Conservation (phyloP, 1,284 basidiomycete genomes). For the Ustilago hordei region DNA sequence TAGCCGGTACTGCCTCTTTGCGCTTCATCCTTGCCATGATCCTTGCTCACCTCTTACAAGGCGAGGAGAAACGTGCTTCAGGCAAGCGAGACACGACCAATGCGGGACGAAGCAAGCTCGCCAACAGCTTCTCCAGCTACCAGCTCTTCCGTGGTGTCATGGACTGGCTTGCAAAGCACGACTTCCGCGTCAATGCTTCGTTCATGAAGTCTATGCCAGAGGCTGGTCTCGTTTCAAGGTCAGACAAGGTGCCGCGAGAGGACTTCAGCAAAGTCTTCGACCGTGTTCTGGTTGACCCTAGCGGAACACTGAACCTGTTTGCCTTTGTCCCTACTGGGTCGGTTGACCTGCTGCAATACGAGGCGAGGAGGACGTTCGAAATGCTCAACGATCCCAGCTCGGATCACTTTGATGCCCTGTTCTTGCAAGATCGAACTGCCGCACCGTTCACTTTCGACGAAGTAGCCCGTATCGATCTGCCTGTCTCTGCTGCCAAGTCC, state of each 20-base stretch:
- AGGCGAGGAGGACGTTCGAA: slow-evolving; percentile 61
- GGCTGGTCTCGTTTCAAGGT: slow-evolving; percentile 46
- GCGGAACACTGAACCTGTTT: slow-evolving; percentile 83
- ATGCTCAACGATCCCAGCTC: slow-evolving; percentile 68
- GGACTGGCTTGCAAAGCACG: slow-evolving; percentile 79
- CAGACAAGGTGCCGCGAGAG: slow-evolving; percentile 65
- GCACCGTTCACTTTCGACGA: slow-evolving; percentile 69
- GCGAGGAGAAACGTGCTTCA: slow-evolving; percentile 66
- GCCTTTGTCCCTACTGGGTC: slow-evolving; percentile 72
- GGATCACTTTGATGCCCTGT: slow-evolving; percentile 81
- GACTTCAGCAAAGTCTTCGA: slow-evolving; percentile 68
- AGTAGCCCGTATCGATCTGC: slow-evolving; percentile 57
- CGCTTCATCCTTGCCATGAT: slow-evolving; percentile 74
- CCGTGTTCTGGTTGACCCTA: slow-evolving; percentile 81
- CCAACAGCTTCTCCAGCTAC: slow-evolving; percentile 83
- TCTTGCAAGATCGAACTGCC: slow-evolving; percentile 73
- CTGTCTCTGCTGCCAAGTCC: slow-evolving; percentile 12
- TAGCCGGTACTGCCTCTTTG: slow-evolving; percentile 73
- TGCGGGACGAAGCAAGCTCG: slow-evolving; percentile 72
- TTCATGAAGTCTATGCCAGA: slow-evolving; percentile 74
- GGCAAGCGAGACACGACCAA: slow-evolving; percentile 61
- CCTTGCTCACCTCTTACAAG: slow-evolving; percentile 67
- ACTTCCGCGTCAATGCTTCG: slow-evolving; percentile 76
- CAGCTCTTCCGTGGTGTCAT: slow-evolving; percentile 85
- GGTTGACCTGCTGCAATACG: slow-evolving; percentile 76